phyloP scores from a whole-genome alignment of 768 basidiomycete genomes.

The Pholiota conissans region DNA sequence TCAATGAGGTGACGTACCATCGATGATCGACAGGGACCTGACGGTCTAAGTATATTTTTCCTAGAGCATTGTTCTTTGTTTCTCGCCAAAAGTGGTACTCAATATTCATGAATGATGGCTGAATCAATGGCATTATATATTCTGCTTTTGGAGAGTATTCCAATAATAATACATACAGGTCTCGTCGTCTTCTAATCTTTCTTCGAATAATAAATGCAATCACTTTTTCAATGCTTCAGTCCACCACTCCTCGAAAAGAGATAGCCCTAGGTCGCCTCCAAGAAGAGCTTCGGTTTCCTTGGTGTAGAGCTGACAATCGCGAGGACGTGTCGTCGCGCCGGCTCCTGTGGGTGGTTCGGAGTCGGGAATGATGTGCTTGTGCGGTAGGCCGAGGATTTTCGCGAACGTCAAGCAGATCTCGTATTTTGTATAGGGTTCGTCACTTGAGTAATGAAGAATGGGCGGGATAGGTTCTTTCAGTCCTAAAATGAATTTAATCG shows the following conservation, averaged over 20 bases:
- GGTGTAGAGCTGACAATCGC: slow-evolving; percentile 78
- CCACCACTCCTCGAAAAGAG: slow-evolving; percentile 89
- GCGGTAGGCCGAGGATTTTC: slow-evolving; percentile 65
- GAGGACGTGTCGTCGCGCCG: slow-evolving; percentile 74
- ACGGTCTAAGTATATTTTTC: background rate
- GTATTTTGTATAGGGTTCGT: slow-evolving; percentile 89
- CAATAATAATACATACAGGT: background rate
- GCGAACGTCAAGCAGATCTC: slow-evolving; percentile 85
- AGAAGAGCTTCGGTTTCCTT: slow-evolving; percentile 70
- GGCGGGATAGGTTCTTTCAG: slow-evolving; percentile 53
- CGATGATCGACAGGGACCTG: background rate
- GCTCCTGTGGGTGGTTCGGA: slow-evolving; percentile 60
- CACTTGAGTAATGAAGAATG: slow-evolving; percentile 84
- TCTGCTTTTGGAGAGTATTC: background rate
- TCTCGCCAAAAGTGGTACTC: background rate
- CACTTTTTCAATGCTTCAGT: slow-evolving; percentile 20
- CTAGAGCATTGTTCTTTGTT: no score
- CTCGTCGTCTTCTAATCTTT: background rate
- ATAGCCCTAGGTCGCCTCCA: slow-evolving; percentile 58
- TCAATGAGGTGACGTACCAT: background rate
- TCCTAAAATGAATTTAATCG: slow-evolving; percentile 18
- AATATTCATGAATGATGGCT: background rate
- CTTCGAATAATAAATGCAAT: slow-evolving; percentile 35
- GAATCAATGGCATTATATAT: background rate
- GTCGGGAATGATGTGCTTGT: slow-evolving; percentile 75